Evolutionary conservation across 139 green algal genomes (phyloP).

Genomic region (Raphidocelis subcapitata): DNA sequence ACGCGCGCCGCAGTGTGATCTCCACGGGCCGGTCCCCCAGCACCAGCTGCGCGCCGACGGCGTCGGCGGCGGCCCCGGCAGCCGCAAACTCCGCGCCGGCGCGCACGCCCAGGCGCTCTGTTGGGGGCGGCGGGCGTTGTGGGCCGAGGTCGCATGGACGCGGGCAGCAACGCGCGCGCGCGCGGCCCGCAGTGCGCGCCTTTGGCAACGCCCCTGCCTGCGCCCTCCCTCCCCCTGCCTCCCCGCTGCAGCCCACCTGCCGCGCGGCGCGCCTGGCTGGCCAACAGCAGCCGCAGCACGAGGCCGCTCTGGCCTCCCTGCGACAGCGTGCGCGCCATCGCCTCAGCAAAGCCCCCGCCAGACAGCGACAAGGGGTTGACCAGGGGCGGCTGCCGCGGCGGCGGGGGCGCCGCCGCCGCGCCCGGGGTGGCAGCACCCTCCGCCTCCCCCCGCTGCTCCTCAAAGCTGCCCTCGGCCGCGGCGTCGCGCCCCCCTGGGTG

Average conservation of each 20-base stretch:
- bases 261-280: constrained; percentile 11
- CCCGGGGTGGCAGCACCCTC: not conserved
- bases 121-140: not conserved
- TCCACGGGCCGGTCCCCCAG: constrained; percentile 85
- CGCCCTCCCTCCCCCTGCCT: too few relatives aligned
- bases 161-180: too few relatives aligned
- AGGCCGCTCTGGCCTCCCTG: constrained; percentile 64
- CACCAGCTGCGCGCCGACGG: constrained; percentile 58
- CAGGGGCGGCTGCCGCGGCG: not conserved
- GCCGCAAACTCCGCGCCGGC: constrained; percentile 72
- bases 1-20: constrained; percentile 73
- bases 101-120: constrained; percentile 22
- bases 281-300: constrained; percentile 67
- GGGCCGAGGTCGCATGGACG: too few relatives aligned
- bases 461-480: too few relatives aligned
- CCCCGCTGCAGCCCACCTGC: constrained; percentile 28
- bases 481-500: not conserved
- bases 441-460: constrained; percentile 15
- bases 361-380: constrained; percentile 49
- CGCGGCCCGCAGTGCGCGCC: too few relatives aligned
- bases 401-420: too few relatives aligned
- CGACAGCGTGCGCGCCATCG: constrained; percentile 44
- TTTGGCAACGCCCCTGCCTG: too few relatives aligned
- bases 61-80: constrained; percentile 44
- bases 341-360: constrained; percentile 42